Percentiles rank a stretch among this genome's conserved stretches.
These are phyloP conservation scores for Encephalitozoon romaleae DNA, from an alignment of 371 early-diverging fungal species.

Conservation along the genomic window DNA sequence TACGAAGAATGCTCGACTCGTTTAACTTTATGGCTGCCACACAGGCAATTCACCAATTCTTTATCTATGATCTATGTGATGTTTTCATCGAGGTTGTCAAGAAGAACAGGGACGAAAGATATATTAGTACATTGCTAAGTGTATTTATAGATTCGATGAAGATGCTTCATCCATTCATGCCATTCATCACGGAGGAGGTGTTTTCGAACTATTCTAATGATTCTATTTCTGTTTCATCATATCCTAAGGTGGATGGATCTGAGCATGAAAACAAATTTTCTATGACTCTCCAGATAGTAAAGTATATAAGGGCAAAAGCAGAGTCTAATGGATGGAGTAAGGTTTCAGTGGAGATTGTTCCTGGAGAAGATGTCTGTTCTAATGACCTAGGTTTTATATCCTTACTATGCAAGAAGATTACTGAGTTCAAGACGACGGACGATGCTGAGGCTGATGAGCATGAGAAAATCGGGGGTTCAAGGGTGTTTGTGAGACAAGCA, in stretches of 20 bases:
- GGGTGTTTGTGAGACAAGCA: background rate
- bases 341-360: background rate
- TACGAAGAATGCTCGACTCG: conserved; percentile 68
- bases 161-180: conserved; percentile 94
- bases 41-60: conserved; percentile 76
- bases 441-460: too few species aligned
- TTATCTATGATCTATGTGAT: conserved; percentile 92
- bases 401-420: background rate
- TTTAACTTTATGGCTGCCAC: conserved; percentile 90
- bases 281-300: background rate
- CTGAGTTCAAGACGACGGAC: background rate
- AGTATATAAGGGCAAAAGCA: background rate
- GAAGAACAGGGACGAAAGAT: conserved; percentile 44
- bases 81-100: conserved; percentile 73
- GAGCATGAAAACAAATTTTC: background rate
- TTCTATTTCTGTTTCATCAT: background rate
- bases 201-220: conserved; percentile 59
- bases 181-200: conserved; percentile 95
- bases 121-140: conserved; percentile 63
- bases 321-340: background rate
- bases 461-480: background rate
- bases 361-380: background rate
- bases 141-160: conserved; percentile 78
- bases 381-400: background rate
- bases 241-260: background rate